A percentile compares a stretch with the other conserved stretches of the same genome.
Conservation (phyloP, 495 filamentous ascomycete species). For the Daldinia grandis region DNA sequence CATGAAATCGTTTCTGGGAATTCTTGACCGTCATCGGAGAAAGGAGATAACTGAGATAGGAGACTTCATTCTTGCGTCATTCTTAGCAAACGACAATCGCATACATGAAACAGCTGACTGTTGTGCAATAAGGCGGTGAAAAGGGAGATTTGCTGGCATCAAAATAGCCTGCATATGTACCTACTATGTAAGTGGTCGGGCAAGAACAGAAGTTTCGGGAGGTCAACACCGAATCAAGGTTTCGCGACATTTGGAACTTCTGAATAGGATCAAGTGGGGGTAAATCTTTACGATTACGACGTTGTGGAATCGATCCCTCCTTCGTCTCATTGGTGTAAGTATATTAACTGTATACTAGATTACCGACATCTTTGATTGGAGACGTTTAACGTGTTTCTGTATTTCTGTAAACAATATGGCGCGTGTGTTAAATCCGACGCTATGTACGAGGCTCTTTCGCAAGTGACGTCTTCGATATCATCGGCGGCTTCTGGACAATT, state of each 20-base stretch:
- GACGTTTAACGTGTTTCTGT: slow-evolving; percentile 1
- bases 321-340: slow-evolving; percentile 18
- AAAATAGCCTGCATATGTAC: slow-evolving; percentile 24
- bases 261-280: slow-evolving; percentile 27
- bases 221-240: slow-evolving; percentile 25
- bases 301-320: slow-evolving; percentile 24
- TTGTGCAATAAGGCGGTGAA: slow-evolving; percentile 30
- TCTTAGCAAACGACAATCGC: slow-evolving; percentile 26
- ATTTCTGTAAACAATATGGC: slow-evolving; percentile 18
- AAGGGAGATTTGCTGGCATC: slow-evolving; percentile 9
- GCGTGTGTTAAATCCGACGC: slow-evolving; percentile 8
- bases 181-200: slow-evolving; percentile 17
- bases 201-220: slow-evolving; percentile 22
- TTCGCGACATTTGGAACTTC: slow-evolving; percentile 20
- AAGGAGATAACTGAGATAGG: slow-evolving; percentile 15
- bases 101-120: slow-evolving; percentile 27
- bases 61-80: slow-evolving; percentile 29
- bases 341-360: neutral
- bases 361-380: neutral
- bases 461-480: slow-evolving; percentile 18
- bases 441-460: neutral
- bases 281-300: slow-evolving; percentile 22
- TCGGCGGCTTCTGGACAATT: slow-evolving; percentile 6
- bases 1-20: neutral
- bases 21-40: slow-evolving; percentile 26